phyloP scores from a whole-genome alignment of 2,329 filamentous ascomycete genomes.

The Didymella exigua region DNA sequence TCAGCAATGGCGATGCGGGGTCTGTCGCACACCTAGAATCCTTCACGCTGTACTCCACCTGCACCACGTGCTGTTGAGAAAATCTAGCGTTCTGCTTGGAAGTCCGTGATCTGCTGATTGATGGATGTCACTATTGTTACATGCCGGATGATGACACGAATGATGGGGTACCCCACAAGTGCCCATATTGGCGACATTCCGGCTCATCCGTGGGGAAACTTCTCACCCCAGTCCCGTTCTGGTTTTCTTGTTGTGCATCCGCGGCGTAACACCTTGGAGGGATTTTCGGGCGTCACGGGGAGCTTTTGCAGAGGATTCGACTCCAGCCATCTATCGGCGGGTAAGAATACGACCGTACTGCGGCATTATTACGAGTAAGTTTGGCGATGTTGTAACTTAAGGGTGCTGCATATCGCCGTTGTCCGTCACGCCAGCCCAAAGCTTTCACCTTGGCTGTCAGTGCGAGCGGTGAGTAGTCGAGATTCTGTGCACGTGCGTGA shows the following conservation, averaged over 20 bases:
- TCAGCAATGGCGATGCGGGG: slow-evolving; percentile 32
- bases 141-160: slow-evolving; percentile 12
- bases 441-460: not conserved
- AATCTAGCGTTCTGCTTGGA: slow-evolving; percentile 10
- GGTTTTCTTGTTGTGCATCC: slow-evolving; percentile 15
- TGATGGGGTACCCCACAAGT: slow-evolving; percentile 9
- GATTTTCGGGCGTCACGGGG: slow-evolving; percentile 9
- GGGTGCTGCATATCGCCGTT: slow-evolving; percentile 1
- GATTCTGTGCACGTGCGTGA: not conserved
- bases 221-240: slow-evolving; percentile 5
- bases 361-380: not conserved
- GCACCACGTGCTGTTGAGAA: slow-evolving; percentile 14
- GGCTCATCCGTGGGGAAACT: slow-evolving; percentile 21
- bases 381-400: not conserved
- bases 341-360: not conserved
- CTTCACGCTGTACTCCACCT: slow-evolving; percentile 20
- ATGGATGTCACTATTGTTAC: slow-evolving; percentile 10
- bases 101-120: slow-evolving; percentile 16
- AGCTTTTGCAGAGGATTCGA: slow-evolving; percentile 3
- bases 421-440: not conserved
- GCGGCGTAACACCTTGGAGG: not conserved
- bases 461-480: not conserved
- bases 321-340: slow-evolving; percentile 3
- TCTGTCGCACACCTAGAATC: slow-evolving; percentile 29
- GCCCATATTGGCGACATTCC: slow-evolving; percentile 27